Base-by-base conservation (phyloP, 441 rosid species). In the Eutrema salsugineum region DNA sequence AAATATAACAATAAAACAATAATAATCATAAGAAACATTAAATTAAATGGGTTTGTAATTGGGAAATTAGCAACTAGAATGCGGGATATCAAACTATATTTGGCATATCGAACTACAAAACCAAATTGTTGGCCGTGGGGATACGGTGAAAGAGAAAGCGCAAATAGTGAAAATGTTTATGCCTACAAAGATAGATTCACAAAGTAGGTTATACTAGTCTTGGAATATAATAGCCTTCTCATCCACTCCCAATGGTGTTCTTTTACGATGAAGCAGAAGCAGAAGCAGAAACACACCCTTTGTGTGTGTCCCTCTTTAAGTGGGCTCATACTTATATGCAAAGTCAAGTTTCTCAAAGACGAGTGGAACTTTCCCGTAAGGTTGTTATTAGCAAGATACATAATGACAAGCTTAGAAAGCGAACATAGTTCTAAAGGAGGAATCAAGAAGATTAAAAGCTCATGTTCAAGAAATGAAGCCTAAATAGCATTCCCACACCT, bases 301-400 rank as follows among this genome's bases (percentile, higher is more conserved):
- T 49, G 5, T 49, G 7, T 49, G 5, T 49, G 7, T 2, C 20
- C 19, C 4, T 6, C 15, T 1, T 22, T 22, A 22, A 3, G 1
- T 39, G 20, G 20, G 15, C 11, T 4, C n/a, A 22, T 0, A 22
- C 24, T 69, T 76, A 54, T 39, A 28, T 10, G 39, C 66, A 32
- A 76, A 63, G 61, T 69, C 70, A 68, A 6, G 66, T 76, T 76
- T 49, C 76, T 76, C 8, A 76, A 56, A 0, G 76, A 70, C 5
- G 65, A 0, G 0, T 71, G 72, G 0, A 63, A 69, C 47, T 33
- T 50, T 32, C 79, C 76, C 0, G 62, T 70, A 50, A 76, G 55
- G 6, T 76, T 64, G 56, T 76, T 76, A 1, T 3, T 9, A 1
- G 0, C 0, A 8, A 76, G 61, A 46, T 0, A 6, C 35, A 76